A percentile compares a stretch with the other conserved stretches of the same genome.
Evolutionary conservation across 495 filamentous ascomycete species (phyloP).

Genomic region (Daldinia grandis): DNA sequence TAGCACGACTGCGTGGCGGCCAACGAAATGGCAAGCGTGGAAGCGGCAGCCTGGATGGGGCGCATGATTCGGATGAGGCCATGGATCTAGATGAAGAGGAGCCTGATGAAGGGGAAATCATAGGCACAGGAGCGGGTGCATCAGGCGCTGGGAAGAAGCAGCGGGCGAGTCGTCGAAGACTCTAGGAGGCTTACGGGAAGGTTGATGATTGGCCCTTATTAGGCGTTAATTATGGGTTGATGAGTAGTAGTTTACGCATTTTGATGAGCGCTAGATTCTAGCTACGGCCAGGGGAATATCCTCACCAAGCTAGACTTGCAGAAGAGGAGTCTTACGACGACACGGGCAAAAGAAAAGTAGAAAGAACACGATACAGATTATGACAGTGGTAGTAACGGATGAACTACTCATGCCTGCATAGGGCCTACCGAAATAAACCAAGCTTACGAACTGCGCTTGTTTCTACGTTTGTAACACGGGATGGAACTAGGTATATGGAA

Average conservation of each 20-base stretch:
- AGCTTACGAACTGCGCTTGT: background rate
- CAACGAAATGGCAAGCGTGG: slow-evolving; percentile 50
- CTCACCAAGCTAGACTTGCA: background rate
- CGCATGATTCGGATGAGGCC: slow-evolving; percentile 62
- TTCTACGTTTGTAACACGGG: background rate
- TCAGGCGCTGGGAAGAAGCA: slow-evolving; percentile 45
- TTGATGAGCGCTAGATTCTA: background rate
- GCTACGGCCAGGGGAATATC: background rate
- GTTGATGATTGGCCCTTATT: no score
- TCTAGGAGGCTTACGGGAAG: slow-evolving; percentile 24
- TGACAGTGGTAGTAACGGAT: background rate
- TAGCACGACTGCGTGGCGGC: slow-evolving; percentile 32
- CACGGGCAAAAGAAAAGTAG: background rate
- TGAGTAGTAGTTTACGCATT: background rate
- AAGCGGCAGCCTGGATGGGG: slow-evolving; percentile 57
- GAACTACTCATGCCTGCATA: background rate
- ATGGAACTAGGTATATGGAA: background rate
- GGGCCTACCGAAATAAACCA: slow-evolving; percentile 9
- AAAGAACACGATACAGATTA: background rate
- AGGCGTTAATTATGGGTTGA: background rate
- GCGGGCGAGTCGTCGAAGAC: slow-evolving; percentile 50
- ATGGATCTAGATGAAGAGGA: slow-evolving; percentile 67
- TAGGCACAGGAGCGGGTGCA: background rate
- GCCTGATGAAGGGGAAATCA: slow-evolving; percentile 44
- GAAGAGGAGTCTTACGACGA: background rate